Evolutionary conservation across 225 moss, liverwort and hornwort species (phyloP).

Genomic region (Marchantia polymorpha): DNA sequence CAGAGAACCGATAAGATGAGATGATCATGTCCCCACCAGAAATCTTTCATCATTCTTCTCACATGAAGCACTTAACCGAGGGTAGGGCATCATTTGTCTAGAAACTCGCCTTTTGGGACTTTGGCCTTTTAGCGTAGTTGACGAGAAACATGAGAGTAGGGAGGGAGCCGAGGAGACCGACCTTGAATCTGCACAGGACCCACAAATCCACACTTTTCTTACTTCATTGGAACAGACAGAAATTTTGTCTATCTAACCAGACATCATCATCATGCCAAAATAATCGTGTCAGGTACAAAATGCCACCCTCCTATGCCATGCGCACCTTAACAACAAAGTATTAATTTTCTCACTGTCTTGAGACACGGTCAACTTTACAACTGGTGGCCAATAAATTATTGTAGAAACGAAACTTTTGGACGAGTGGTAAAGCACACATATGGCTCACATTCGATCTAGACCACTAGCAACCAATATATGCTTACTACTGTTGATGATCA

Average conservation of each 20-base stretch:
- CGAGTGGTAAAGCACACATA: background rate
- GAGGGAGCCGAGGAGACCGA: background rate
- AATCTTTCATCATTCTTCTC: constrained; percentile 7
- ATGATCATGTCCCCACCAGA: constrained; percentile 6
- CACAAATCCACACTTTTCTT: background rate
- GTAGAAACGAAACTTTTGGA: background rate
- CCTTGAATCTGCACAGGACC: background rate
- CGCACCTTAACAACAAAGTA: background rate
- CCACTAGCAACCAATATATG: background rate
- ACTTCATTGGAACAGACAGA: background rate
- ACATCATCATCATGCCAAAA: constrained; percentile 10
- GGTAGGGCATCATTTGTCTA: background rate
- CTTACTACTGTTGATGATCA: background rate
- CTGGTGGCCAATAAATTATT: constrained; percentile 3
- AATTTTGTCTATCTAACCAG: background rate
- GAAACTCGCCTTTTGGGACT: background rate
- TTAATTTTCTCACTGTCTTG: background rate
- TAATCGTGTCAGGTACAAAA: constrained; percentile 7
- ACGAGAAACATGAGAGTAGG: background rate
- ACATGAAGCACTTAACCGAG: background rate
- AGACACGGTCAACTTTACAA: constrained; percentile 8
- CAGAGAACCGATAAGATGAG: background rate
- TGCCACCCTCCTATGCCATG: background rate
- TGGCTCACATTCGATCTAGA: background rate
- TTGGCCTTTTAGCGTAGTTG: background rate